Evolutionary conservation across 805 yeast species (phyloP).

Genomic region (Yamadazyma sp.): DNA sequence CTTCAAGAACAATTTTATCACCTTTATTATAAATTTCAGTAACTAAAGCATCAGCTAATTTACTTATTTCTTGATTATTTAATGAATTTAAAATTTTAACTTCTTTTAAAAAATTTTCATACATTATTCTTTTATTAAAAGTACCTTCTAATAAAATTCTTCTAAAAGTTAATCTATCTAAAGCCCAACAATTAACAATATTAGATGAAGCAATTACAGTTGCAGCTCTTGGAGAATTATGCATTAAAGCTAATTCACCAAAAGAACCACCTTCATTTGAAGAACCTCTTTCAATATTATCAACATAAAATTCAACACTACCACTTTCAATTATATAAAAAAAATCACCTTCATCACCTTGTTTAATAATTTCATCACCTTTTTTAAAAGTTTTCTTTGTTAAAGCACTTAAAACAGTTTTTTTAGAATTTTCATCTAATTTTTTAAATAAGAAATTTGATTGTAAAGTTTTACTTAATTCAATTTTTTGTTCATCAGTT

Average conservation of each 20-base stretch:
- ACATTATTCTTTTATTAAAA: constrained; percentile 83
- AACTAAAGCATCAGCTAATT: constrained; percentile 91
- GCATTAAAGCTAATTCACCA: constrained; percentile 97
- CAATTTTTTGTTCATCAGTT: constrained; percentile 57
- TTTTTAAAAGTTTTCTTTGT: constrained; percentile 62
- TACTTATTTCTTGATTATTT: constrained; percentile 77
- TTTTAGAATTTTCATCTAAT: constrained; percentile 73
- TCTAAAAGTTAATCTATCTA: constrained; percentile 91
- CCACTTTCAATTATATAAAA: constrained; percentile 87
- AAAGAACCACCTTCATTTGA: constrained; percentile 87
- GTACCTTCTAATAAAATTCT: constrained; percentile 88
- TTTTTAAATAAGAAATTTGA: constrained; percentile 83
- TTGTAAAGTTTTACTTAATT: constrained; percentile 68
- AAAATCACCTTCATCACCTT: constrained; percentile 94
- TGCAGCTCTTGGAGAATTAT: constrained; percentile 97
- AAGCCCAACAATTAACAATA: constrained; percentile 73
- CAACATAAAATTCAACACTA: constrained; percentile 73
- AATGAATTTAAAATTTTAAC: constrained; percentile 78
- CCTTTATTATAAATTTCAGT: constrained; percentile 72
- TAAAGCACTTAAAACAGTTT: constrained; percentile 79
- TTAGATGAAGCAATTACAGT: constrained; percentile 79
- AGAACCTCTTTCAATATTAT: constrained; percentile 65
- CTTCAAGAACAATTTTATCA: constrained; percentile 75
- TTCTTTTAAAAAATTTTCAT: constrained; percentile 82
- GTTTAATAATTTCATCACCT: constrained; percentile 69